Percentiles rank a stretch among this genome's conserved stretches.
Conservation (phyloP, 129 eudicot genomes). For the Flaveria ramosissima region DNA sequence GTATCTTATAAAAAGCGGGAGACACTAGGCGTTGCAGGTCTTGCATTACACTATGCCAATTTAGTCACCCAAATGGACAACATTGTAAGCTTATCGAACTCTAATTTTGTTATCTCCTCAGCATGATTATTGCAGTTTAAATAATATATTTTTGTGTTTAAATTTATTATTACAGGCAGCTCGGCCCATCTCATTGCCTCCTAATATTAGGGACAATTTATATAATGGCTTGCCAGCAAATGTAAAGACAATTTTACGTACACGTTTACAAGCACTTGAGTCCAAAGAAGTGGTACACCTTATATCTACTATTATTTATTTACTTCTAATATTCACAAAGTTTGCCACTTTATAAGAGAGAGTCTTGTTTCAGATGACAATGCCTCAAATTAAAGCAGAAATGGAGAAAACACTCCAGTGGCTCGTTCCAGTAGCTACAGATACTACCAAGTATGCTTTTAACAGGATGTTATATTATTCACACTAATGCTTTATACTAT, state of each 20-base stretch:
- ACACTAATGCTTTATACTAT: not conserved
- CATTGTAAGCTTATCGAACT: conserved; percentile 58
- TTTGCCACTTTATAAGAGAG: not conserved
- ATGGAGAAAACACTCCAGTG: conserved; percentile 82
- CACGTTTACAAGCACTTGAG: conserved; percentile 51
- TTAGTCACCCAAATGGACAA: conserved; percentile 80
- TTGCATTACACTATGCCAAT: conserved; percentile 90
- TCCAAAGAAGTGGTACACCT: conserved; percentile 60
- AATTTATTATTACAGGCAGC: conserved; percentile 52
- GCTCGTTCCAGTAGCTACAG: conserved; percentile 82
- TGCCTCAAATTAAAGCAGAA: conserved; percentile 78
- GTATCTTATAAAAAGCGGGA: conserved; percentile 46
- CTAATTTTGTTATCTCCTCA: conserved; percentile 1
- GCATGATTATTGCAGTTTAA: conserved; percentile 5
- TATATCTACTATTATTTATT: conserved; percentile 14
- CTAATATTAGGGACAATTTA: conserved; percentile 70
- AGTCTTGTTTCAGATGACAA: conserved; percentile 52
- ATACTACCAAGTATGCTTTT: conserved; percentile 62
- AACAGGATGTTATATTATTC: not conserved
- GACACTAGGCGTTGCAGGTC: conserved; percentile 85
- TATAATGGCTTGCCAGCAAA: conserved; percentile 73
- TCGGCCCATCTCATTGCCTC: conserved; percentile 79
- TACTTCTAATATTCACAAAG: not conserved
- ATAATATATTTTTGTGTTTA: not conserved
- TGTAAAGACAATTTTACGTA: conserved; percentile 67